Percentiles rank a stretch among this genome's conserved stretches.
Evolutionary conservation across 2,329 filamentous ascomycete genomes (phyloP).

Genomic region (Aspergillus udagawae): DNA sequence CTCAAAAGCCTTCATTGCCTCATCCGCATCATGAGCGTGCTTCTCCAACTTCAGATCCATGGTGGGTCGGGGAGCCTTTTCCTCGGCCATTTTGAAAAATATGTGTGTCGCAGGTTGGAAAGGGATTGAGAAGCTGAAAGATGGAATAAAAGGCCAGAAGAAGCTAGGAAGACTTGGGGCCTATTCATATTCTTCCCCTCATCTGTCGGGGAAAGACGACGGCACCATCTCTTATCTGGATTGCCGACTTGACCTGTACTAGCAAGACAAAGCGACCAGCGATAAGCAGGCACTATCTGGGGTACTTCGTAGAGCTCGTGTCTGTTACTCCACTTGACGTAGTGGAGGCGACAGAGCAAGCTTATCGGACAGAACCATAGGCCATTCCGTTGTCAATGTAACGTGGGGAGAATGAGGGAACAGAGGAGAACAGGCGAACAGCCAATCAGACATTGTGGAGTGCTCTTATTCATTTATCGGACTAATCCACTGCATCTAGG

Average conservation of each 20-base stretch:
- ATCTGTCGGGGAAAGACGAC: not conserved
- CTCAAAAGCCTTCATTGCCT: slow-evolving; percentile 56
- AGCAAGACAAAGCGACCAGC: slow-evolving; percentile 1
- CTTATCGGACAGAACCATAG: not conserved
- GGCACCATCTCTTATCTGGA: not conserved
- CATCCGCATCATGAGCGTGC: slow-evolving; percentile 57
- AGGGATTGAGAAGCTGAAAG: not conserved
- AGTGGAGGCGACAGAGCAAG: not conserved
- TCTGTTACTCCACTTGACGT: not conserved
- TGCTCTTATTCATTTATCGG: not conserved
- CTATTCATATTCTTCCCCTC: not conserved
- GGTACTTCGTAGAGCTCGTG: slow-evolving; percentile 7
- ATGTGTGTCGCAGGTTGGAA: not conserved
- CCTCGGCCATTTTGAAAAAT: slow-evolving; percentile 25
- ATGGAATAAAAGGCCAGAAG: not conserved
- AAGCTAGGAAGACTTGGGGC: not conserved
- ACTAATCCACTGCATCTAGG: not conserved
- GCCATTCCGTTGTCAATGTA: not conserved
- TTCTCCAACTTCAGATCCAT: slow-evolving; percentile 42
- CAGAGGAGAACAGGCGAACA: not conserved
- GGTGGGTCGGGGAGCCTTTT: slow-evolving; percentile 31
- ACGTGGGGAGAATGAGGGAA: not conserved
- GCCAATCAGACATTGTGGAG: not conserved
- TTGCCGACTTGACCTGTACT: not conserved
- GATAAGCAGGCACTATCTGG: slow-evolving; percentile 20